Conservation (phyloP, 2,329 filamentous ascomycete species). For the Ophiostoma ulmi region DNA sequence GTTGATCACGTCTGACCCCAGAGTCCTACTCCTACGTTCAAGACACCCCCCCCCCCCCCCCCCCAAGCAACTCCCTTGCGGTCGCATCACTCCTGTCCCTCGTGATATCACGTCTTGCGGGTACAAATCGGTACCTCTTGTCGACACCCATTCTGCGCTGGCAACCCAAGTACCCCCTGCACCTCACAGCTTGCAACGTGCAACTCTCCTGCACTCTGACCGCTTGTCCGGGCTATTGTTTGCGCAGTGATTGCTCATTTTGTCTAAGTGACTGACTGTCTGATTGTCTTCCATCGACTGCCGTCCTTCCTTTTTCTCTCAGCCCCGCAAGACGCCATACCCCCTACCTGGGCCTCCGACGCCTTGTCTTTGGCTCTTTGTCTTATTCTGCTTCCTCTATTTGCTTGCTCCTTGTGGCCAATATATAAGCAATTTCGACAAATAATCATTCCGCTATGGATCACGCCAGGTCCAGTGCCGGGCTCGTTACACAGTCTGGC, state of each 20-base stretch:
- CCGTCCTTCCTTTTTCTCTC: slow-evolving; percentile 4
- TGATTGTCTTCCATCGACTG: neutral
- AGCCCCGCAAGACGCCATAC: slow-evolving; percentile 1
- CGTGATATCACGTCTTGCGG: slow-evolving; percentile 14
- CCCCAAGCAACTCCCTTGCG: neutral
- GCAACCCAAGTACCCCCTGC: slow-evolving; percentile 14
- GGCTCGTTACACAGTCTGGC: slow-evolving; percentile 7
- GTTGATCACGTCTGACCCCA: slow-evolving; percentile 3
- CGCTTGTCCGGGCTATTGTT: neutral
- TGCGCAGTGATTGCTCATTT: neutral
- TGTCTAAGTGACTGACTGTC: neutral
- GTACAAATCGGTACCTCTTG: slow-evolving; percentile 15
- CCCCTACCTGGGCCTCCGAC: neutral
- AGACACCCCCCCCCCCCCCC: slow-evolving; percentile 6
- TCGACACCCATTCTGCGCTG: slow-evolving; percentile 6
- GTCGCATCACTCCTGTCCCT: slow-evolving; percentile 11
- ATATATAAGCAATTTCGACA: neutral
- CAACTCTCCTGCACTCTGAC: neutral
- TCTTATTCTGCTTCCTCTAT: neutral
- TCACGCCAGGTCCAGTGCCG: slow-evolving; percentile 22
- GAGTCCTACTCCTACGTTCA: neutral
- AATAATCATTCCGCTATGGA: slow-evolving; percentile 22
- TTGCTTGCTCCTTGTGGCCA: neutral
- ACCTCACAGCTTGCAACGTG: neutral
- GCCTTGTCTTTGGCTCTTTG: slow-evolving; percentile 1